phyloP scores from a whole-genome alignment of 257 asterid genomes.

The Solanum appendiculatum region DNA sequence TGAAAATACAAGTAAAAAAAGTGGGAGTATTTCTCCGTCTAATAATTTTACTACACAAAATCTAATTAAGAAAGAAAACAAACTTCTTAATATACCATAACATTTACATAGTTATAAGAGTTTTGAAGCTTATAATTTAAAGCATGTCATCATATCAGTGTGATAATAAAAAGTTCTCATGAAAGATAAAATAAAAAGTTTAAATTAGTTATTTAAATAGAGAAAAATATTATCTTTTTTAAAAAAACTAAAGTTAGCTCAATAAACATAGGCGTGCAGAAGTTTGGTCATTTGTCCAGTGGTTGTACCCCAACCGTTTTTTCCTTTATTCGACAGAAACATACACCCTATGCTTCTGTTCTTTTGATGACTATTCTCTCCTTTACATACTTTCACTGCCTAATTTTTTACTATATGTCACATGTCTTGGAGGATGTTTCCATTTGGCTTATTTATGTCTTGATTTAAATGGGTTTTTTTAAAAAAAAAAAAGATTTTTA shows the following conservation, averaged over 20 bases:
- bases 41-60: neutral
- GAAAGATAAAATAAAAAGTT: neutral
- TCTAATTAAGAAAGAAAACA: neutral
- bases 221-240: neutral
- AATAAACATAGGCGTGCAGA: slow-evolving; percentile 37
- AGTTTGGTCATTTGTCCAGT: slow-evolving; percentile 15
- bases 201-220: neutral
- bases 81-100: neutral
- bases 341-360: neutral
- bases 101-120: neutral
- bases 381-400: neutral
- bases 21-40: neutral
- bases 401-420: neutral
- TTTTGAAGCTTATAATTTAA: neutral
- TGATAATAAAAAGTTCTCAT: neutral
- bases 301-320: neutral
- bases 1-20: neutral
- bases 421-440: neutral
- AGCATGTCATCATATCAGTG: neutral
- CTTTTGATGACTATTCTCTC: neutral
- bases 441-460: neutral
- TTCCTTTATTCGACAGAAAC: neutral
- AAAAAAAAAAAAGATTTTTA: no score
- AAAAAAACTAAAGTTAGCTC: neutral
- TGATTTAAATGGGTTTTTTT: neutral